Conservation (phyloP, 305 asterid species). For the Fraxinus sp. region DNA sequence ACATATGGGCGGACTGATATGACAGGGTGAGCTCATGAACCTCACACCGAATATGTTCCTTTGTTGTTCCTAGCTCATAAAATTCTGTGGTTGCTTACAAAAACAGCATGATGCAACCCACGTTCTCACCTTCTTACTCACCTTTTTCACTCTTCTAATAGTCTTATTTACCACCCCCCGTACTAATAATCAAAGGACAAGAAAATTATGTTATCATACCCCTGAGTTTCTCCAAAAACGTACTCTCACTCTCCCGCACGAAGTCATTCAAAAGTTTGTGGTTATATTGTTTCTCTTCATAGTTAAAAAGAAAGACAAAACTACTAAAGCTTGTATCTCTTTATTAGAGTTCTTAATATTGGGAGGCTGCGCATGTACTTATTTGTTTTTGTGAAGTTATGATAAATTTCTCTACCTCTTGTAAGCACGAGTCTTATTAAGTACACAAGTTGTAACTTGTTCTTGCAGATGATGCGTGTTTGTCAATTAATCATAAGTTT, state of each 20-base stretch:
- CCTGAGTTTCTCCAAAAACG: neutral
- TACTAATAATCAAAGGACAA: neutral
- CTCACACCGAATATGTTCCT: constrained; percentile 4
- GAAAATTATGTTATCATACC: constrained; percentile 5
- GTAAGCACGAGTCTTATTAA: neutral
- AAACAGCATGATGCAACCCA: neutral
- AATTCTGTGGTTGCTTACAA: neutral
- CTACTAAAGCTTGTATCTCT: neutral
- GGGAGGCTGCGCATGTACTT: neutral
- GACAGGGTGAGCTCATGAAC: constrained; percentile 58
- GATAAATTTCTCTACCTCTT: constrained; percentile 18
- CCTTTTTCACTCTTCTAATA: constrained; percentile 8
- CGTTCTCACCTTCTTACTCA: neutral
- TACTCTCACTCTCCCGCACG: neutral
- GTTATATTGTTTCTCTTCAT: neutral
- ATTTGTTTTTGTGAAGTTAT: neutral
- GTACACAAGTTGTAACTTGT: constrained; percentile 15
- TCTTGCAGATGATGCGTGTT: constrained; percentile 16
- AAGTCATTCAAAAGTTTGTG: neutral
- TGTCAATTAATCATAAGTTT: constrained; percentile 4
- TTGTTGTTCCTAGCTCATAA: constrained; percentile 15
- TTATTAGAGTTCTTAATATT: neutral
- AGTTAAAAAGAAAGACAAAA: neutral
- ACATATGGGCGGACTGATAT: constrained; percentile 87
- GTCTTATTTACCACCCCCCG: neutral